Base-by-base conservation (phyloP, 345 rosid genomes). In the Raphanus raphanistrum region DNA sequence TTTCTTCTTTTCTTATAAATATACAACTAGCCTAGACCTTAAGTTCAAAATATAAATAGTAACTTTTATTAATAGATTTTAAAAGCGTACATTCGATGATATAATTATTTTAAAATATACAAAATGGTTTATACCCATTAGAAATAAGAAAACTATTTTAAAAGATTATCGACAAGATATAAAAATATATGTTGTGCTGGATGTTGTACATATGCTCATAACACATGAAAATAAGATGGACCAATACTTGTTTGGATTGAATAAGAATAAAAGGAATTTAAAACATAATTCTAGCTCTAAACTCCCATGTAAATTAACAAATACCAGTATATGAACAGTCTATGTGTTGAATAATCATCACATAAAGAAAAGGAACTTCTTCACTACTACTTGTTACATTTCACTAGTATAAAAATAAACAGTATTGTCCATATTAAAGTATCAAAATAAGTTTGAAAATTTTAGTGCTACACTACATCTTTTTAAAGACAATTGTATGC, bases 401-500 rank as follows among this genome's bases (percentile, higher is more conserved):
- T 63, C 5, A 2, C 55, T 7, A 17, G 25, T 17, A 10, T 38
- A 59, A 50, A 10, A 32, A 61, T 25, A 31, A 71, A 70, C 31
- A 71, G 50, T 57, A 54, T n/a, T 25, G 73, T 78, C 81, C 77
- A 66, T 72, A 72, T 59, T 73, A 72, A 11, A 2, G 31, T 50
- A n/a, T 78, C 73, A 45, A 70, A 43, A 66, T 59, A 66, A 27
- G 73, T 72, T 78, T 72, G 76, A 67, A 72, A 32, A 78, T 6
- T 72, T 28, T 72, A 78, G 72, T 78, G 81, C 75, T 66, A 29
- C 76, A 41, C 48, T 41, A 41, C n/a, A 71, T 77, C 67, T 65
- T 77, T 77, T 71, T 77, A 38, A 77, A 71, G 72, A 64, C 66
- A 55, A 71, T 71, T 41, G 76, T 71, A 38, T 77, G 72, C 66